phyloP scores from a whole-genome alignment of 257 asterid genomes.

The Haberlea rhodopensis region DNA sequence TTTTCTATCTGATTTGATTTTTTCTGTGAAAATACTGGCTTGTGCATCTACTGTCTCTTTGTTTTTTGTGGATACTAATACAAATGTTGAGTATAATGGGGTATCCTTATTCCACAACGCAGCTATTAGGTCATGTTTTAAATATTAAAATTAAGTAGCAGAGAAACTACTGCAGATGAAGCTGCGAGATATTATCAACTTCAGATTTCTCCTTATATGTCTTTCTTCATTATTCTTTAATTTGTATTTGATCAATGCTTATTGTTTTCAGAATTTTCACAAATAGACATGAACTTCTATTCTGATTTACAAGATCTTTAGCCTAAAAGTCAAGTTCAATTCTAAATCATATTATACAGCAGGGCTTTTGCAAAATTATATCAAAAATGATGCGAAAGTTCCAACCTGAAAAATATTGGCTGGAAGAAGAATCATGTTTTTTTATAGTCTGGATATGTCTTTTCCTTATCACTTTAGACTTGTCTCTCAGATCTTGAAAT shows the following conservation, averaged over 20 bases:
- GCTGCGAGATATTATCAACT: background rate
- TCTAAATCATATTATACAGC: background rate
- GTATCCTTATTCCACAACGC: conserved; percentile 2
- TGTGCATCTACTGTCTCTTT: background rate
- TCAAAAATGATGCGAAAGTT: background rate
- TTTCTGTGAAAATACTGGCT: background rate
- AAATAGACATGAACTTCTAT: background rate
- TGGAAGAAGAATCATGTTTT: conserved; percentile 3
- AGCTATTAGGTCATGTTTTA: background rate
- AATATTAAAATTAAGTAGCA: background rate
- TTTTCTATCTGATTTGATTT: conserved; percentile 11
- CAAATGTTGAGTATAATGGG: background rate
- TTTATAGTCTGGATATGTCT: conserved; percentile 4
- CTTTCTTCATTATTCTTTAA: conserved; percentile 1
- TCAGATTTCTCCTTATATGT: background rate
- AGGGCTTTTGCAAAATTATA: background rate
- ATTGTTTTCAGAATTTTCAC: background rate
- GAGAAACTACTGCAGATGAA: conserved; percentile 9
- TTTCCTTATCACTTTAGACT: background rate
- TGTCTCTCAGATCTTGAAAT: background rate
- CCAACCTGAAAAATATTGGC: conserved; percentile 2
- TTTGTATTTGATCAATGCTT: background rate
- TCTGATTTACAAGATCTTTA: background rate
- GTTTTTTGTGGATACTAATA: conserved; percentile 8
- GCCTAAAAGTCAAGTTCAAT: conserved; percentile 1